Evolutionary conservation across 441 rosid genomes (phyloP).

Genomic region (Adansonia gregorii): DNA sequence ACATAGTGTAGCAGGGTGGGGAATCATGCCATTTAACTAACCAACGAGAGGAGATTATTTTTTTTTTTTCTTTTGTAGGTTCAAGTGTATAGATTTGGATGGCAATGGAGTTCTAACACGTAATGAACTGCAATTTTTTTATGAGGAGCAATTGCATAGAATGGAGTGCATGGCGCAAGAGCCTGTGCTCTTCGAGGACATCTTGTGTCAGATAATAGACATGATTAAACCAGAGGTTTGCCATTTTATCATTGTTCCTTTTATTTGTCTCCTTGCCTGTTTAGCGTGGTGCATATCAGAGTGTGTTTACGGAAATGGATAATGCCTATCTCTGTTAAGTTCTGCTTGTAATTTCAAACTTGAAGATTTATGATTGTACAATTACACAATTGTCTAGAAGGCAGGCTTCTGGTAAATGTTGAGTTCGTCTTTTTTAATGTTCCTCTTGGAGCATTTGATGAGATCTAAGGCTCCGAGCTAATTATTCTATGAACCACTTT

Average conservation of each 20-base stretch:
- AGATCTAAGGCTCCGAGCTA: slow-evolving; percentile 2
- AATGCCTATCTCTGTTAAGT: background rate
- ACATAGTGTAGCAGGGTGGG: background rate
- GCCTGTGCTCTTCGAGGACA: slow-evolving; percentile 97
- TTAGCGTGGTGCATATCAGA: slow-evolving; percentile 13
- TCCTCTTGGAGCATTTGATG: background rate
- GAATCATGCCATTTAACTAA: background rate
- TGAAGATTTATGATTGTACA: background rate
- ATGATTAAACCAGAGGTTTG: slow-evolving; percentile 89
- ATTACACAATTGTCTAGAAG: slow-evolving; percentile 8
- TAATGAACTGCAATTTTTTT: slow-evolving; percentile 94
- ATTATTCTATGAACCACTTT: background rate
- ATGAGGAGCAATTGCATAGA: slow-evolving; percentile 96
- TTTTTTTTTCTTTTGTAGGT: slow-evolving; percentile 51
- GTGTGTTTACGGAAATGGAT: slow-evolving; percentile 16
- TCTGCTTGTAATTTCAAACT: slow-evolving; percentile 14
- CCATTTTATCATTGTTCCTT: slow-evolving; percentile 25
- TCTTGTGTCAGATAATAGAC: slow-evolving; percentile 92
- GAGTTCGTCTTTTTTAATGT: slow-evolving; percentile 14
- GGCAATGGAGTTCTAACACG: slow-evolving; percentile 85
- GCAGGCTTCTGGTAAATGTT: slow-evolving; percentile 20
- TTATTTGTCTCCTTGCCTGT: background rate
- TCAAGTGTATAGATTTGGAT: slow-evolving; percentile 96
- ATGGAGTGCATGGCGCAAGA: slow-evolving; percentile 99
- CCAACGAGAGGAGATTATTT: background rate